Percentiles rank a stretch among this genome's conserved stretches.
These are phyloP conservation scores for Amyloporia xantha DNA, from an alignment of 768 basidiomycete species.

Conservation along the genomic window DNA sequence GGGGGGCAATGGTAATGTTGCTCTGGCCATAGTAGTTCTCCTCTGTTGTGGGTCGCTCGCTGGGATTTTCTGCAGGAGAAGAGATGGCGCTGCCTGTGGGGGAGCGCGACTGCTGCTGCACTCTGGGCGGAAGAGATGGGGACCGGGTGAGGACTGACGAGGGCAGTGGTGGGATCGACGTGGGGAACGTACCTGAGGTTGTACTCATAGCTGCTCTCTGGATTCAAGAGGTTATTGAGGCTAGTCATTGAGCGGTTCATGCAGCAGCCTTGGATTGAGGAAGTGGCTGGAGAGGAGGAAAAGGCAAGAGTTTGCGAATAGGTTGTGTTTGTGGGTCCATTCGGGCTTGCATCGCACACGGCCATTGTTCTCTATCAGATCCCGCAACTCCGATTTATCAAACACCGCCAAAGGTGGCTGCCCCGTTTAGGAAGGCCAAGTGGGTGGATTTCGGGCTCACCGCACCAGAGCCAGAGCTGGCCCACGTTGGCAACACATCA, in stretches of 20 bases:
- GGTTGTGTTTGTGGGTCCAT: constrained; percentile 23
- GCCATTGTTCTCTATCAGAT: constrained; percentile 20
- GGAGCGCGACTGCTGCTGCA: constrained; percentile 11
- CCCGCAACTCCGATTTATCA: constrained; percentile 15
- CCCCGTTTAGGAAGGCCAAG: not conserved
- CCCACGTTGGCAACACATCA: too few species aligned
- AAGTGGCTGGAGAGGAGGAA: constrained; percentile 14
- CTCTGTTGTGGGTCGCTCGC: constrained; percentile 6
- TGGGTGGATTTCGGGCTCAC: too few species aligned
- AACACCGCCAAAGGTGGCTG: not conserved
- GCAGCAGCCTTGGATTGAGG: constrained; percentile 8
- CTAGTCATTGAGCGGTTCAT: constrained; percentile 17
- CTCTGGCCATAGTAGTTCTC: constrained; percentile 17
- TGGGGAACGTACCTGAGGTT: constrained; percentile 15
- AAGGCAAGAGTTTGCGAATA: constrained; percentile 20
- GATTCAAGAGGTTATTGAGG: constrained; percentile 25
- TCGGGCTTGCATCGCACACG: constrained; percentile 9
- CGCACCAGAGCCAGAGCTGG: not conserved
- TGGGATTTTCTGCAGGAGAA: constrained; percentile 11
- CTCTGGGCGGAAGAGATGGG: constrained; percentile 3
- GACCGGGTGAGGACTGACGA: constrained; percentile 5
- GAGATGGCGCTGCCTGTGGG: constrained; percentile 13
- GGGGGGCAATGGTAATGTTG: constrained; percentile 19
- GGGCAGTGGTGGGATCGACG: constrained; percentile 1
- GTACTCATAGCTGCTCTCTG: constrained; percentile 17